These are phyloP conservation scores for Fusarium graminum DNA, from an alignment of 2,329 filamentous ascomycete genomes.

Conservation along the genomic window DNA sequence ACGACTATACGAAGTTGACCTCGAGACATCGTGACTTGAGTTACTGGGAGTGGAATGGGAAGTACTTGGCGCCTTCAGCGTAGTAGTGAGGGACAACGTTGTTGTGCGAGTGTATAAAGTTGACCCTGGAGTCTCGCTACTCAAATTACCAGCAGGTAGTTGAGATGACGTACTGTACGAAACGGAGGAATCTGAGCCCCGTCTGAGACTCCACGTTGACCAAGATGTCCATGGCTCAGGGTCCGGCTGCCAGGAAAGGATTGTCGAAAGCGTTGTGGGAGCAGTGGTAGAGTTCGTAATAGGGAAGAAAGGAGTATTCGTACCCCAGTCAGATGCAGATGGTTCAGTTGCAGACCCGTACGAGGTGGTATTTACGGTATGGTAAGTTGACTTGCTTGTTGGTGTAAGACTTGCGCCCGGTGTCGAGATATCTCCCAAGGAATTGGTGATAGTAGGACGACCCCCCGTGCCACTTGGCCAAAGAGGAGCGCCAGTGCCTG, in stretches of 20 bases:
- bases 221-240: constrained; percentile 29
- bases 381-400: constrained; percentile 10
- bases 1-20: constrained; percentile 5
- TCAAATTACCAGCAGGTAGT: constrained; percentile 35
- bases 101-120: constrained; percentile 22
- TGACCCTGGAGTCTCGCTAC: constrained; percentile 9
- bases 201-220: constrained; percentile 31
- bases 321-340: constrained; percentile 17
- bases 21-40: constrained; percentile 4
- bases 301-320: constrained; percentile 22
- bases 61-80: not conserved
- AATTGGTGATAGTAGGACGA: constrained; percentile 8
- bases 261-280: constrained; percentile 16
- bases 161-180: constrained; percentile 11
- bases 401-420: constrained; percentile 3
- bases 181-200: constrained; percentile 5
- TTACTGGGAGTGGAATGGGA: not conserved
- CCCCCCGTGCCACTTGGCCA: constrained; percentile 16
- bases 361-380: constrained; percentile 26
- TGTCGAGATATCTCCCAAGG: constrained; percentile 6
- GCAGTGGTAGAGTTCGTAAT: constrained; percentile 37
- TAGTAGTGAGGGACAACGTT: constrained; percentile 20
- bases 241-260: constrained; percentile 18
- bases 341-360: constrained; percentile 2
- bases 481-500: constrained; percentile 18